Conservation (phyloP, 176 grass and related monocot genomes). For the Luzula sylvatica region DNA sequence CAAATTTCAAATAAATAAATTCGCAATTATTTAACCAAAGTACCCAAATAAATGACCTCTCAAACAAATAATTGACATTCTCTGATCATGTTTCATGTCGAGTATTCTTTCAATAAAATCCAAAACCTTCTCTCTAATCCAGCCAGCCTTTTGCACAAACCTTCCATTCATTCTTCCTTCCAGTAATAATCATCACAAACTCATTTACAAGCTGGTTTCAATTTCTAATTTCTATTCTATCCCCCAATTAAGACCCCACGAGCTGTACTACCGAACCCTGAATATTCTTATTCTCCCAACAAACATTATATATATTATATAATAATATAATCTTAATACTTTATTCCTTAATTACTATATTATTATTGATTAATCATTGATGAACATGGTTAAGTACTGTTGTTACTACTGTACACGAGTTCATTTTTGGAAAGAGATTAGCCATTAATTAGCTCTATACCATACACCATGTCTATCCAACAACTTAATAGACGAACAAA, state of each 20-base stretch:
- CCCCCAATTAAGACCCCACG: slow-evolving; percentile 14
- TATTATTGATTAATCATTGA: slow-evolving; percentile 1
- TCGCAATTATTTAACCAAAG: neutral
- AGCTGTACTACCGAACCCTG: neutral
- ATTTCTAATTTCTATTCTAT: neutral
- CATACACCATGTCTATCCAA: slow-evolving; percentile 13
- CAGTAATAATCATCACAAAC: too few species aligned
- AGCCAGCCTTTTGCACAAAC: slow-evolving; percentile 33
- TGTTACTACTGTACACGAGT: slow-evolving; percentile 14
- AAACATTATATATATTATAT: neutral
- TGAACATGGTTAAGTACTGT: slow-evolving; percentile 21
- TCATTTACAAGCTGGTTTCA: slow-evolving; percentile 10
- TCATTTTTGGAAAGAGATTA: slow-evolving; percentile 17
- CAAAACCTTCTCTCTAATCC: slow-evolving; percentile 41
- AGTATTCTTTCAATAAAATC: slow-evolving; percentile 50
- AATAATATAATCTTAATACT: neutral
- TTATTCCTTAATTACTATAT: slow-evolving; percentile 15
- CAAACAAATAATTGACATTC: slow-evolving; percentile 39
- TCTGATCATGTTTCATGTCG: slow-evolving; percentile 71
- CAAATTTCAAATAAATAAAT: neutral
- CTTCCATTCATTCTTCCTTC: too few species aligned
- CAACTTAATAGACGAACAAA: neutral
- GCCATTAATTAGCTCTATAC: neutral
- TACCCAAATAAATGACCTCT: neutral
- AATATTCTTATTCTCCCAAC: slow-evolving; percentile 5